Conservation (phyloP, 2,329 filamentous ascomycete genomes). For the Clonostachys chloroleuca region DNA sequence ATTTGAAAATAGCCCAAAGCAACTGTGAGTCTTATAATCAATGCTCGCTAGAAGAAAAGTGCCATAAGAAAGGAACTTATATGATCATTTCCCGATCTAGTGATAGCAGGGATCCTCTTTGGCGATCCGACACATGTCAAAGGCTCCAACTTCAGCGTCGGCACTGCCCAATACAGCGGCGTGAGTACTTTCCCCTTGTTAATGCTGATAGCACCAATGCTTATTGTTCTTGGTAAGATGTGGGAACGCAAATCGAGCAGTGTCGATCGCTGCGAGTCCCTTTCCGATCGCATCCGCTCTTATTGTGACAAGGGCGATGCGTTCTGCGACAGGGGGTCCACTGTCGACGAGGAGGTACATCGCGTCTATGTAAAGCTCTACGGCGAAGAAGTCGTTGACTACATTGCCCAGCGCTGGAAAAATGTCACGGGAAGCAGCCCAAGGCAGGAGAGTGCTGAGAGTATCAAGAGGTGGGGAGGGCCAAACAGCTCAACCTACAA, state of each 20-base stretch:
- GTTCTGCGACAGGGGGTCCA: constrained; percentile 28
- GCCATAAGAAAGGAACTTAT: not conserved
- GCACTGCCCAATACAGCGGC: constrained; percentile 27
- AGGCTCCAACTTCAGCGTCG: constrained; percentile 25
- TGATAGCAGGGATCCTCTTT: constrained; percentile 34
- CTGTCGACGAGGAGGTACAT: constrained; percentile 17
- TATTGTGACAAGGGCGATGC: constrained; percentile 35
- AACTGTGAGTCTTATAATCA: constrained; percentile 19
- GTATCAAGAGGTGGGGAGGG: too few relatives aligned
- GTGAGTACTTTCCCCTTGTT: constrained; percentile 17
- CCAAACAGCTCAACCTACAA: too few relatives aligned
- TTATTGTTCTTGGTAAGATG: constrained; percentile 14
- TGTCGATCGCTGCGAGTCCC: constrained; percentile 23
- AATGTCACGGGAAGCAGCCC: too few relatives aligned
- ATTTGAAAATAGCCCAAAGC: constrained; percentile 17
- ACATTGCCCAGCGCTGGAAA: constrained; percentile 16
- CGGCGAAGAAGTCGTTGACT: constrained; percentile 23
- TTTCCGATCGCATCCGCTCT: constrained; percentile 26
- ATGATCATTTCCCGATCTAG: not conserved
- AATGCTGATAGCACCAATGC: not conserved
- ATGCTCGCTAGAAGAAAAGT: not conserved
- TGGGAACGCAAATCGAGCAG: constrained; percentile 24
- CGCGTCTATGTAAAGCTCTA: constrained; percentile 28
- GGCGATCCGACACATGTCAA: constrained; percentile 33
- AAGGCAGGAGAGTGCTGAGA: too few relatives aligned